Conservation (phyloP, 2,329 filamentous ascomycete species). For the Akanthomyces dipterigenus region DNA sequence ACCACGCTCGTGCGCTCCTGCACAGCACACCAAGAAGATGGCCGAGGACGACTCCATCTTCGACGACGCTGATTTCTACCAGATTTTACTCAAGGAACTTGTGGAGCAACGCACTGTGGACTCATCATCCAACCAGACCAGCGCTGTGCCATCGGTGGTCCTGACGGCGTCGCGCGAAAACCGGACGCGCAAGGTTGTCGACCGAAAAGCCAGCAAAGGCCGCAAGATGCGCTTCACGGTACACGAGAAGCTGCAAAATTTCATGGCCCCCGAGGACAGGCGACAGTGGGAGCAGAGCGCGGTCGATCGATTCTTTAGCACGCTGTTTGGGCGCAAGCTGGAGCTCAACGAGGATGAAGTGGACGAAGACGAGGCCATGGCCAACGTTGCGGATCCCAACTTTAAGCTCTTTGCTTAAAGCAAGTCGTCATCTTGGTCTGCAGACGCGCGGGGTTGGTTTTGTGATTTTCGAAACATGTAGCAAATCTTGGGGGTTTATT, state of each 20-base stretch:
- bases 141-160: conserved; percentile 46
- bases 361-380: conserved; percentile 43
- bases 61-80: conserved; percentile 94
- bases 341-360: conserved; percentile 54
- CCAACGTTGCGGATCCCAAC: conserved; percentile 46
- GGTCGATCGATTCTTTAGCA: conserved; percentile 69
- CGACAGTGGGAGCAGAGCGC: conserved; percentile 73
- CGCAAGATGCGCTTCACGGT: conserved; percentile 90
- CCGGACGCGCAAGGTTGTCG: conserved; percentile 76
- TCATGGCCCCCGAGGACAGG: conserved; percentile 88
- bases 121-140: conserved; percentile 41
- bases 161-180: conserved; percentile 67
- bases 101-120: conserved; percentile 81
- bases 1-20: conserved; percentile 69
- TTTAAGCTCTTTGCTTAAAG: conserved; percentile 46
- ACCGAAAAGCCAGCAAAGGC: conserved; percentile 92
- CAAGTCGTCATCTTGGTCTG: not conserved
- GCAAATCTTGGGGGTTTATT: not conserved
- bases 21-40: conserved; percentile 54
- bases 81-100: conserved; percentile 83
- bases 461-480: conserved; percentile 1
- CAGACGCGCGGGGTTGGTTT: not conserved
- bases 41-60: conserved; percentile 62
- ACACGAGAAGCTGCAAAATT: conserved; percentile 95
- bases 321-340: conserved; percentile 65